Conservation (phyloP, 2,329 filamentous ascomycete genomes). For the Arthrinium puccinioides region DNA sequence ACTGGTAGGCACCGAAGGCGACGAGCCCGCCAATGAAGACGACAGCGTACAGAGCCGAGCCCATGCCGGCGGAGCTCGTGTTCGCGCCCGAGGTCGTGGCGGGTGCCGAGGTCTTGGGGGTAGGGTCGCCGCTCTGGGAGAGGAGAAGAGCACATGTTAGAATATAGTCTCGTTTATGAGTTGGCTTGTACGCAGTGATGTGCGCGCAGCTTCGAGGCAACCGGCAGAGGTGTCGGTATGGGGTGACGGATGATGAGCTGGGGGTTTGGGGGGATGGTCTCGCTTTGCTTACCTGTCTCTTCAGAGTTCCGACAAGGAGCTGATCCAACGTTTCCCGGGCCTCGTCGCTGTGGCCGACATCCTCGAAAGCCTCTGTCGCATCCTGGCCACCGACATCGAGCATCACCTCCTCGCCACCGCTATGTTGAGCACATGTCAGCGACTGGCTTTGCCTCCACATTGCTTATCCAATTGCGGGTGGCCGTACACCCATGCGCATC, state of each 20-base stretch:
- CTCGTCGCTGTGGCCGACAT: slow-evolving; percentile 98
- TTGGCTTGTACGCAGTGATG: too few relatives aligned
- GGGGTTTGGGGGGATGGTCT: slow-evolving; percentile 1
- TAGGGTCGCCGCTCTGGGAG: slow-evolving; percentile 69
- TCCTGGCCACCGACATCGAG: slow-evolving; percentile 95
- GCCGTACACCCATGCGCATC: too few relatives aligned
- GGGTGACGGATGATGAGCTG: slow-evolving; percentile 1
- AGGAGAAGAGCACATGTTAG: not conserved
- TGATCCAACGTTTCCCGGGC: slow-evolving; percentile 86
- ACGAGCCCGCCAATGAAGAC: slow-evolving; percentile 68
- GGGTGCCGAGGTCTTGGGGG: slow-evolving; percentile 52
- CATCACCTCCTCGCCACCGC: slow-evolving; percentile 96
- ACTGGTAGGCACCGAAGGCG: slow-evolving; percentile 81
- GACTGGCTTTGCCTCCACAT: too few relatives aligned
- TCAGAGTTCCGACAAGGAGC: slow-evolving; percentile 67
- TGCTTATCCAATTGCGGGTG: too few relatives aligned
- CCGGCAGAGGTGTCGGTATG: not conserved
- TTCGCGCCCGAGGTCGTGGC: slow-evolving; percentile 42
- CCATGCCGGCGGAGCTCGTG: slow-evolving; percentile 49
- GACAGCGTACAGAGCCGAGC: slow-evolving; percentile 75
- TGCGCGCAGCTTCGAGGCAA: not conserved
- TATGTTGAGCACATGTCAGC: too few relatives aligned
- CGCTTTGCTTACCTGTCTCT: slow-evolving; percentile 64
- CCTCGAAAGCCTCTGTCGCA: slow-evolving; percentile 95
- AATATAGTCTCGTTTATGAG: not conserved